Base-by-base conservation (phyloP, 2,329 filamentous ascomycete species). In the Magnaporthales sp. region DNA sequence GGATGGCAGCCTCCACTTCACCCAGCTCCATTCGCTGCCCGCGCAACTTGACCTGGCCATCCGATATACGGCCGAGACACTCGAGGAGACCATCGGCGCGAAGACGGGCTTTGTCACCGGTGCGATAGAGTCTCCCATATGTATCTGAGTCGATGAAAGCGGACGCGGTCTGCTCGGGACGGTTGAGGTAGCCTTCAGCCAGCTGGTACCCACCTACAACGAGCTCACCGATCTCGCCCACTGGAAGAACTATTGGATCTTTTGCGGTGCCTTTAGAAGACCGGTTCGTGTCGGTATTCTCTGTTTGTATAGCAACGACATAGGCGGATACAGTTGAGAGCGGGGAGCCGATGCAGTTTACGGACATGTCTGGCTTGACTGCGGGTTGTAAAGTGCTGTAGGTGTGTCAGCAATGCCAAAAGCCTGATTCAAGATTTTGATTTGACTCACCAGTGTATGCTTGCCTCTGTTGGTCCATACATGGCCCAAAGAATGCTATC, bases 381-480 rank as follows among this genome's bases (percentile, higher is more conserved):
- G 81, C 78, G 0, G 88, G 80, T 69, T 92, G 89, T 4, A 95
- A 77, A 0, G 92, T 96, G 74, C 92, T 84, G 29, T 10, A 13
- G 2, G 3, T 11, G 4, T 58, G 46, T 62, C 3, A 31, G 62
- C 51, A 31, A 11, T 22, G 29, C 15, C n/a, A 13, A 11, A 4
- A 7, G 7, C 15, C n/a, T 32, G 24, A n/a, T 1, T 32, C n/a
- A 6, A 22, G 30, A 29, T 8, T 15, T 8, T 15, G 1, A 9
- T 2, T 32, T 7, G 3, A 70, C 78, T 76, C 73, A 84, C 83
- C 85, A 97, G 74, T 97, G 93, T 67, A 97, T 96, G 0, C 93
- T 88, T 8, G 92, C 92, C 78, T 97, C 93, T 0, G 93, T 97
- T 1, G 93, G 93, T 0, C 93, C 93, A 74, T 97, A 97, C 92